Base-by-base conservation (phyloP, 352 stramenopile species). In the Elongisporangium undulatum region DNA sequence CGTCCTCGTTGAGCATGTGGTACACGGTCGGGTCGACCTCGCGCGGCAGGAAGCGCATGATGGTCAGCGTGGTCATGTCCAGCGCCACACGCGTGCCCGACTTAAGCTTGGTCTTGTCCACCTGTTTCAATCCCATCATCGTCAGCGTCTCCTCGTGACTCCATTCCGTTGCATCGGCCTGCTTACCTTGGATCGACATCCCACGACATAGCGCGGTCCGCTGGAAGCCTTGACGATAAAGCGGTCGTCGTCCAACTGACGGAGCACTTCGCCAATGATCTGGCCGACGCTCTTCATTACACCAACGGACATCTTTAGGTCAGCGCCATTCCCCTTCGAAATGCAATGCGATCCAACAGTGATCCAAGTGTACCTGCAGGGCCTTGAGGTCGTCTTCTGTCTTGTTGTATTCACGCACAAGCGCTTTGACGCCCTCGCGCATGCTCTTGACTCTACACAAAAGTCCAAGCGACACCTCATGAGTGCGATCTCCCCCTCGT, bases 21-120 rank as follows among this genome's bases (percentile, higher is more conserved):
- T 99, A 99, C 29, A 99, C 98, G 3, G 96, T 99, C 20, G 97
- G 97, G 75, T 99, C 97, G 58, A 99, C 97, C 67, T 99, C 97
- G 55, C 97, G 87, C 19, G 98, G 98, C 58, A 99, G 79, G 59
- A 97, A 89, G 57, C 97, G 91, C 97, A 99, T 99, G 77, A 99
- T 99, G 38, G 97, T 99, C 56, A 99, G 84, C 56, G 97, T 99
- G n/a, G 97, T 99, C 96, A 99, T 99, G 76, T 99, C 97, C 50
- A 99, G 79, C 24, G 97, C 96, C 38, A 99, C 97, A 49, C 98
- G 84, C 20, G 96, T 99, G 54, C 98, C 97, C 23, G 94, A 90
- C 82, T 99, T 98, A 53, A 99, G 89, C 65, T 98, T 99, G 53
- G 69, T 79, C 74, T 98, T 97, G 63, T 97, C 92, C 50, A 97